A percentile compares a stretch with the other conserved stretches of the same genome.
phyloP scores from a whole-genome alignment of 371 early-diverging fungal species.

The Capniomyces stellatus region DNA sequence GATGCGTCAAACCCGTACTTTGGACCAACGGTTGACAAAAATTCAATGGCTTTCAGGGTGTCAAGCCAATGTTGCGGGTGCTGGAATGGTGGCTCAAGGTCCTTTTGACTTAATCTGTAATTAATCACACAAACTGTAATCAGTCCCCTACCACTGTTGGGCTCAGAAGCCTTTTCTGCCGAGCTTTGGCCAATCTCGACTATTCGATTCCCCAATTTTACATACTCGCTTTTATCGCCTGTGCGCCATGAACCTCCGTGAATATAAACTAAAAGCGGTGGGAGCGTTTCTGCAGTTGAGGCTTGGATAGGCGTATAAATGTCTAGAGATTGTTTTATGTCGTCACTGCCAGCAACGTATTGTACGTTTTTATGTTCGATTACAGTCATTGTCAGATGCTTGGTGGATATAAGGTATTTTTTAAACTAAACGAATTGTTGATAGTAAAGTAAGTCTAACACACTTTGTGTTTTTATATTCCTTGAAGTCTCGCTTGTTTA shows the following conservation, averaged over 20 bases:
- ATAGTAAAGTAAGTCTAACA: no score
- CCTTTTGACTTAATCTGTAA: not conserved
- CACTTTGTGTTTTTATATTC: no score
- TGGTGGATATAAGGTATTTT: no score
- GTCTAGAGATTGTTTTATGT: not conserved
- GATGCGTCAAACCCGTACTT: not conserved
- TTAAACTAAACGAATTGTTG: no score
- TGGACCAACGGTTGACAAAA: not conserved
- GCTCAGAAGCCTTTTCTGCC: not conserved
- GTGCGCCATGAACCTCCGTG: conserved; percentile 6
- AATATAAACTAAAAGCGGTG: conserved; percentile 3
- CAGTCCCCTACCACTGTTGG: not conserved
- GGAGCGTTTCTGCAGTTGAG: not conserved
- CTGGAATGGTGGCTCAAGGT: not conserved
- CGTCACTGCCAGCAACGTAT: not conserved
- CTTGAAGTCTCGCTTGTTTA: no score
- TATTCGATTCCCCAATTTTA: not conserved
- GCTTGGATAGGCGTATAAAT: not conserved
- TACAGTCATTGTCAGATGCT: not conserved
- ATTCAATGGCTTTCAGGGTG: conserved; percentile 1
- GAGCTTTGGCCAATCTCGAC: not conserved
- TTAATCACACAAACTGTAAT: conserved; percentile 4
- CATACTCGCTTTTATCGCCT: conserved; percentile 4
- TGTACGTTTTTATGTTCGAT: not conserved
- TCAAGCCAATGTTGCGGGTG: conserved; percentile 3